These are phyloP conservation scores for Penicillium coprophilum DNA, from an alignment of 495 filamentous ascomycete genomes.

Conservation along the genomic window DNA sequence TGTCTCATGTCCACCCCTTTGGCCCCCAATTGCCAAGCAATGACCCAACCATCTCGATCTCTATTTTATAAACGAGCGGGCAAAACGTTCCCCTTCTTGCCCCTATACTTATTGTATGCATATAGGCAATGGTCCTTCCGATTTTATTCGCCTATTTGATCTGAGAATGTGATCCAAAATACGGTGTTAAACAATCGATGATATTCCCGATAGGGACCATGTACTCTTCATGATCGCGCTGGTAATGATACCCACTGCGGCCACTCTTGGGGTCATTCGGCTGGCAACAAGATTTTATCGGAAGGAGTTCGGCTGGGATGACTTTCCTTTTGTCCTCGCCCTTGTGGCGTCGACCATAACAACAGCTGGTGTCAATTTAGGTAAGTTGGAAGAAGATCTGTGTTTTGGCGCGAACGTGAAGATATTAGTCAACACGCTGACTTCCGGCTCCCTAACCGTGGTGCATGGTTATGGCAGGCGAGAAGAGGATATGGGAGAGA, in stretches of 20 bases:
- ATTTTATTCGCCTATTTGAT: background rate
- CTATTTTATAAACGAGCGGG: background rate
- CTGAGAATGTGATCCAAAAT: background rate
- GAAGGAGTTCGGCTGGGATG: constrained; percentile 12
- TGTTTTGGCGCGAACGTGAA: background rate
- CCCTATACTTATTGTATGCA: background rate
- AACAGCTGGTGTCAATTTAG: constrained; percentile 1
- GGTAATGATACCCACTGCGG: constrained; percentile 6
- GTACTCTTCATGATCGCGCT: constrained; percentile 6
- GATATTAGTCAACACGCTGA: background rate
- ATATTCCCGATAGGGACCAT: constrained; percentile 9
- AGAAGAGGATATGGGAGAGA: constrained; percentile 10
- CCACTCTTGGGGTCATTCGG: constrained; percentile 6
- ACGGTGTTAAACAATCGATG: constrained; percentile 7
- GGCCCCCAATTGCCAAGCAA: no score
- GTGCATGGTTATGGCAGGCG: constrained; percentile 9
- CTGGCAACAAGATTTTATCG: background rate
- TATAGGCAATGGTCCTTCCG: background rate
- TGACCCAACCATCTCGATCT: no score
- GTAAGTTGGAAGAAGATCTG: background rate
- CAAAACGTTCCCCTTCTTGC: background rate
- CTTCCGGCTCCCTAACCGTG: background rate
- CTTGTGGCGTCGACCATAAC: constrained; percentile 3
- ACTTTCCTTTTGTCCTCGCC: constrained; percentile 9
- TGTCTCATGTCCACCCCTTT: background rate